These are phyloP conservation scores for Tetrapisispora nanseiensis DNA, from an alignment of 805 yeast genomes.

Conservation along the genomic window DNA sequence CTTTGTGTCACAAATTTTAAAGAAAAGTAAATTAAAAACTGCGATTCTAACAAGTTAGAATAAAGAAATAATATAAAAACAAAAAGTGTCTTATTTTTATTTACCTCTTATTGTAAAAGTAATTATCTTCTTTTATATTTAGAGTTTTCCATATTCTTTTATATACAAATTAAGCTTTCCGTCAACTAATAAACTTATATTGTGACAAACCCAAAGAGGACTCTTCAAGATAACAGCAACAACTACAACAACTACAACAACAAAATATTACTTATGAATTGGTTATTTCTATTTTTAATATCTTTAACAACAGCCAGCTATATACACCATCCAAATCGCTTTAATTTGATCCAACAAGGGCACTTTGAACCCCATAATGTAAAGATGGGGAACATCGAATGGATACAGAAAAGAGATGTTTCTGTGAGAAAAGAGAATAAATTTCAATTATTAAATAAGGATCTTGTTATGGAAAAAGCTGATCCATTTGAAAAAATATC, in stretches of 20 bases:
- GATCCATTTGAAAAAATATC: slow-evolving; percentile 5
- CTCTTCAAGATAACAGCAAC: too few relatives aligned
- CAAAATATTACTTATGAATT: too few relatives aligned
- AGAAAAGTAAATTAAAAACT: not conserved
- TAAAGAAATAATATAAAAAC: too few relatives aligned
- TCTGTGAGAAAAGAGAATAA: not conserved
- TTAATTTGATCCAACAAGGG: not conserved
- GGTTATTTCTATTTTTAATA: not conserved
- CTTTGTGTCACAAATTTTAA: slow-evolving; percentile 1
- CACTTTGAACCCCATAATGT: not conserved
- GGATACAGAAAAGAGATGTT: not conserved
- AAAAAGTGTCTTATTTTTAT: too few relatives aligned
- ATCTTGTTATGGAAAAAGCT: not conserved
- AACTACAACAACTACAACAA: too few relatives aligned
- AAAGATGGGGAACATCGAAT: not conserved
- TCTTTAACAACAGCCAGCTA: not conserved
- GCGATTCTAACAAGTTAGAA: not conserved
- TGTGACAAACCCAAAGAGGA: too few relatives aligned
- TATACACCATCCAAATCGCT: not conserved
- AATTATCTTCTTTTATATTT: too few relatives aligned
- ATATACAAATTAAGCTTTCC: too few relatives aligned
- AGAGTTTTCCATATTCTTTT: too few relatives aligned
- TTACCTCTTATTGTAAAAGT: too few relatives aligned
- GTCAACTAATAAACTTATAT: too few relatives aligned
- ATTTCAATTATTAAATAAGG: slow-evolving; percentile 1